Conservation (phyloP, 202 grass and related monocot species). For the Hordeum pubiflorum region DNA sequence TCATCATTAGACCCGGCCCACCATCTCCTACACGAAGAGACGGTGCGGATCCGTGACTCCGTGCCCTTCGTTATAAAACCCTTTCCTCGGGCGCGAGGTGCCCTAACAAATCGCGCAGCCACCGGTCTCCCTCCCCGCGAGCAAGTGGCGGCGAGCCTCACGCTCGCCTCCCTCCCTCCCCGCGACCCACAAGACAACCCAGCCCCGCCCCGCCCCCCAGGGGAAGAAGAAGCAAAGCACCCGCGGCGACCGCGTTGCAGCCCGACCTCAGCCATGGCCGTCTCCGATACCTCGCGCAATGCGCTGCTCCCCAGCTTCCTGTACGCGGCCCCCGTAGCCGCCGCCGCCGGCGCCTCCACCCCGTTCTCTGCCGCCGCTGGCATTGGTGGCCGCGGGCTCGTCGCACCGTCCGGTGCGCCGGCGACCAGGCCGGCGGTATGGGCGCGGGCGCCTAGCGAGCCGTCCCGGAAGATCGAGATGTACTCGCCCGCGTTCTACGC, state of each 20-base stretch:
- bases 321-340: slow-evolving; percentile 4
- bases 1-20: not conserved
- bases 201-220: not conserved
- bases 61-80: not conserved
- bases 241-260: not conserved
- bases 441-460: slow-evolving; percentile 35
- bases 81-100: not conserved
- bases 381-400: not conserved
- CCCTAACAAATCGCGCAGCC: slow-evolving; percentile 38
- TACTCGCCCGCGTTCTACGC: slow-evolving; percentile 53
- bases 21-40: not conserved
- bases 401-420: not conserved
- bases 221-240: not conserved
- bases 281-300: slow-evolving; percentile 36
- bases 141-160: slow-evolving; percentile 29
- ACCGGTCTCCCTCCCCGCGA: slow-evolving; percentile 11
- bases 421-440: not conserved
- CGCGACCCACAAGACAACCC: not conserved
- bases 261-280: slow-evolving; percentile 20
- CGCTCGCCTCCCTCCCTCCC: not conserved
- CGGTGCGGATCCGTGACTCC: not conserved
- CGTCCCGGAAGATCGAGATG: slow-evolving; percentile 31
- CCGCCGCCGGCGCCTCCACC: not conserved
- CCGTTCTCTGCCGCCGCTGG: not conserved
- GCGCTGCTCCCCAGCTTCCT: slow-evolving; percentile 50